These are phyloP conservation scores for Rubroshorea leprosula DNA, from an alignment of 345 rosid species.

Conservation along the genomic window DNA sequence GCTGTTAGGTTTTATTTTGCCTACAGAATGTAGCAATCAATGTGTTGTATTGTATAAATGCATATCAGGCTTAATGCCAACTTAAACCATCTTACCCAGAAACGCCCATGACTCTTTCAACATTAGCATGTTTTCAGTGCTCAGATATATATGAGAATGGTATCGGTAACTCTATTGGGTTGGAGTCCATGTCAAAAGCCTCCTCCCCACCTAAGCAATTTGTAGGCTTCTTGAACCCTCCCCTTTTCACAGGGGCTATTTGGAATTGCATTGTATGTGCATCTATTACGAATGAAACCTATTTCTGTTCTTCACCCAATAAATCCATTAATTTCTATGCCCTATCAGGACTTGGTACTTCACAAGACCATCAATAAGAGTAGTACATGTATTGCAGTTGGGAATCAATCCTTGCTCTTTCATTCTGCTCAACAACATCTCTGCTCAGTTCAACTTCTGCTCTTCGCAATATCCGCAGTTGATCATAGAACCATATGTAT, in stretches of 20 bases:
- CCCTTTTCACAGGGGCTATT: slow-evolving; percentile 64
- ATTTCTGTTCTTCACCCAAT: slow-evolving; percentile 58
- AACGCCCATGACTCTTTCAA: slow-evolving; percentile 47
- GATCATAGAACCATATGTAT: slow-evolving; percentile 80
- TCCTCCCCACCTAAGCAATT: slow-evolving; percentile 49
- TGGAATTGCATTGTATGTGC: slow-evolving; percentile 51
- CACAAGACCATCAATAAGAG: slow-evolving; percentile 66
- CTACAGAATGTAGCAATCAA: slow-evolving; percentile 66
- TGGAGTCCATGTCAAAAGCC: slow-evolving; percentile 43
- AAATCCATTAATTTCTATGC: slow-evolving; percentile 64
- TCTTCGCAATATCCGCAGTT: slow-evolving; percentile 77
- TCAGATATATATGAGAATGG: slow-evolving; percentile 78
- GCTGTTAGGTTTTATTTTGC: slow-evolving; percentile 59
- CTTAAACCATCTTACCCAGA: slow-evolving; percentile 57
- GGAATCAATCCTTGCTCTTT: slow-evolving; percentile 77
- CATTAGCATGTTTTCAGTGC: slow-evolving; percentile 50
- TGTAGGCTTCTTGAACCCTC: slow-evolving; percentile 55
- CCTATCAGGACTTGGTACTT: slow-evolving; percentile 62
- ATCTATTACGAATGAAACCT: slow-evolving; percentile 60
- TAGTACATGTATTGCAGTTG: slow-evolving; percentile 63
- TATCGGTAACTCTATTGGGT: slow-evolving; percentile 72
- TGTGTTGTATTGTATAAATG: slow-evolving; percentile 56
- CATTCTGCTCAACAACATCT: slow-evolving; percentile 80
- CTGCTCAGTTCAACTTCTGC: slow-evolving; percentile 72
- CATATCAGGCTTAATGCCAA: slow-evolving; percentile 59